These are phyloP conservation scores for Salmacisia buchloeana DNA, from an alignment of 1,284 basidiomycete genomes.

Conservation along the genomic window DNA sequence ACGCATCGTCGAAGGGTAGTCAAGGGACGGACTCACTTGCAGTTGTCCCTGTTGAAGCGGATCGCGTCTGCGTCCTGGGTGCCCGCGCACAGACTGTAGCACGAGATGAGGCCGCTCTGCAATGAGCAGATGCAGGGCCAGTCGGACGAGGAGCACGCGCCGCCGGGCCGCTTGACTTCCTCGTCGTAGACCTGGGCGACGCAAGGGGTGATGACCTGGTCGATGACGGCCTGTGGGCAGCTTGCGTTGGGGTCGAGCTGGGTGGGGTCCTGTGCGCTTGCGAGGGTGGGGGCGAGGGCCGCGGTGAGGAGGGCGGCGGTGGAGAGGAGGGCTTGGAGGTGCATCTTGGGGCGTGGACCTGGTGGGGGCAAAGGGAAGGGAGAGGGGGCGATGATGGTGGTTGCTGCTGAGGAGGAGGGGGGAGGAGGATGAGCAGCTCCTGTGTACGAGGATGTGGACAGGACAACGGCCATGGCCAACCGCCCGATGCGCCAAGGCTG, in stretches of 20 bases:
- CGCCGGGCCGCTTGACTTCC: background rate
- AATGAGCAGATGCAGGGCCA: slow-evolving; percentile 2
- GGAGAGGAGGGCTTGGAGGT: background rate
- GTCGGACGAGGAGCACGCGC: background rate
- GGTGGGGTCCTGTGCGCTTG: background rate
- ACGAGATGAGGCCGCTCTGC: background rate
- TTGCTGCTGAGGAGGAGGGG: no score
- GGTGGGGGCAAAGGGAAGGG: background rate
- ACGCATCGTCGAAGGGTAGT: no score
- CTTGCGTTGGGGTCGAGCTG: slow-evolving; percentile 3
- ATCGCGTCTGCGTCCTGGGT: background rate
- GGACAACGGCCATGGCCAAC: no score
- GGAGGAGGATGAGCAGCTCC: no score
- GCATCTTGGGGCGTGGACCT: background rate
- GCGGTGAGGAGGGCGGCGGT: background rate
- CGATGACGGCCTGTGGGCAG: background rate
- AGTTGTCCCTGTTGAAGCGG: slow-evolving; percentile 3
- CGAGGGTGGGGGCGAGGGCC: background rate
- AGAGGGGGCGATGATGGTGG: background rate
- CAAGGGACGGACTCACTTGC: no score
- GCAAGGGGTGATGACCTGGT: background rate
- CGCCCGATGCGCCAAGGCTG: no score
- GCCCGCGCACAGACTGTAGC: slow-evolving; percentile 1
- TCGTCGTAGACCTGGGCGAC: background rate
- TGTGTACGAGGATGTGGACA: no score